Base-by-base conservation (phyloP, 2,329 filamentous ascomycete species). In the Dothideomycetes sp. region DNA sequence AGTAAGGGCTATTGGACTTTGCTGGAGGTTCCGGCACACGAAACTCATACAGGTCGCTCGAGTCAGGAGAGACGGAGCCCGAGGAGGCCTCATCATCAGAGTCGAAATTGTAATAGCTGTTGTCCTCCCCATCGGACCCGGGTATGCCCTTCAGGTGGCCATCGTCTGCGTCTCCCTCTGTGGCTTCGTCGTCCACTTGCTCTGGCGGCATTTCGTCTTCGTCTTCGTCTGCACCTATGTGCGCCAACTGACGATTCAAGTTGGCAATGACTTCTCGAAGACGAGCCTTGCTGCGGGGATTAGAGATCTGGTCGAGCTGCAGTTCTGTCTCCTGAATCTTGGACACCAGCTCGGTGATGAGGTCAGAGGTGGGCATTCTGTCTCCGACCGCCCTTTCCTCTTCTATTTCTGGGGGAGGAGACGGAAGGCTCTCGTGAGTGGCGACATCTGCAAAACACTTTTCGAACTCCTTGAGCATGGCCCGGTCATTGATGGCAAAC, bases 401-500 rank as follows among this genome's bases (percentile, higher is more conserved):
- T 8, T 31, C 27, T 3, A 32, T 16, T 17, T 47, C 45, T 38
- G 45, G 37, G n/a, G 45, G 45, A 14, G 45, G 45, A 12, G 42
- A 39, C 12, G 22, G 7, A 27, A 27, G 22, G 24, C 18, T 19
- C 14, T 19, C 33, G 57, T 19, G 61, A 16, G 30, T 27, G 15
- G 42, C 15, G 17, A 47, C 35, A 24, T 47, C 53, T 0, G 65
- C 69, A 52, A 74, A 77, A 0, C 60, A 65, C 4, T 49, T 47
- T 7, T 62, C 61, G 47, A 81, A 80, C 0, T 67, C 64, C 10
- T 58, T 57, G 0, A 74, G 71, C 62, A 75, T 68, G 3, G 61
- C 62, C 0, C 50, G 46, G 42, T 75, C 69, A 9, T 66, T 65
- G 46, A 79, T 73, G 0, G 75, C 75, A 52, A 81, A 80, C 0